Conservation (phyloP, 2,329 filamentous ascomycete species). For the Aureobasidium mangrovei region DNA sequence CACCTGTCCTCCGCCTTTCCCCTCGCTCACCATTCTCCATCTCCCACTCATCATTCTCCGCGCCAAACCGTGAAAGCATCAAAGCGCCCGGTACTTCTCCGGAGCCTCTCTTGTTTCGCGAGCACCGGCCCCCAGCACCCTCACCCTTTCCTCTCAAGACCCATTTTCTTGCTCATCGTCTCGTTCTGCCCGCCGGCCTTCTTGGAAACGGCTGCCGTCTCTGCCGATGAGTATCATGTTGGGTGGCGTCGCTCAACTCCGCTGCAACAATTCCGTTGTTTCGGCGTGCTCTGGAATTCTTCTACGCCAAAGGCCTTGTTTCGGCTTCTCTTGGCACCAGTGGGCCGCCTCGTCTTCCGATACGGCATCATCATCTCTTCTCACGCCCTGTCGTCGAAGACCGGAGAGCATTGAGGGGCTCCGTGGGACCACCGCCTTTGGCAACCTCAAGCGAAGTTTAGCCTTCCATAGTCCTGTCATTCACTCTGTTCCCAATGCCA, state of each 20-base stretch:
- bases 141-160: not conserved
- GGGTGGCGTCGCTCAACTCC: not conserved
- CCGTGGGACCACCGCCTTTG: not conserved
- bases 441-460: not conserved
- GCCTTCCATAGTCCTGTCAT: not conserved
- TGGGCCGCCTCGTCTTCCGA: conserved; percentile 4
- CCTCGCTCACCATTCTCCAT: conserved; percentile 9
- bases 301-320: not conserved
- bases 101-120: conserved; percentile 2
- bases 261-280: not conserved
- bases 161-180: not conserved
- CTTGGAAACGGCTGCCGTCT: not conserved
- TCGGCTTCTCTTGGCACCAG: conserved; percentile 7
- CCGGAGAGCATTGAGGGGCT: conserved; percentile 1
- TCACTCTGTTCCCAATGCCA: not conserved
- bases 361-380: not conserved
- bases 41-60: conserved; percentile 9
- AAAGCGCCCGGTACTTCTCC: conserved; percentile 13
- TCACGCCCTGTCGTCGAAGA: not conserved
- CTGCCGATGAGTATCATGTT: not conserved
- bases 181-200: not conserved
- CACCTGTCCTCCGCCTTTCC: conserved; percentile 9
- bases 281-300: not conserved
- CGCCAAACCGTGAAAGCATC: conserved; percentile 1
- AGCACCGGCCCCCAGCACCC: not conserved